Evolutionary conservation across 768 basidiomycete genomes (phyloP).

Genomic region (Leccinum subgranulosum): DNA sequence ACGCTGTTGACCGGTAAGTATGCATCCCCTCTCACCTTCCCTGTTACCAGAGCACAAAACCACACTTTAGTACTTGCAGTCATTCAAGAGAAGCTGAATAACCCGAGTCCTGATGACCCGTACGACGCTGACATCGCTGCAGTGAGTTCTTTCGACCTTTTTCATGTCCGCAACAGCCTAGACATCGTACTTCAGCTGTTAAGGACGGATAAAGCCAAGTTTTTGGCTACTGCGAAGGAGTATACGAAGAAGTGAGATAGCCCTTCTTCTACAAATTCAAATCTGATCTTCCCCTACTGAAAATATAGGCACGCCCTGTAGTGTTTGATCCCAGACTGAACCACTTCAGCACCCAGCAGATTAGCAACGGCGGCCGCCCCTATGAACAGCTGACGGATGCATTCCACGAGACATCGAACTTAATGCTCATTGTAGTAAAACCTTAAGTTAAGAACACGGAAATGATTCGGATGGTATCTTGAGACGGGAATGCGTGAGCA

Average conservation of each 20-base stretch:
- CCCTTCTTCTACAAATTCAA: background rate
- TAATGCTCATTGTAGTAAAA: conserved; percentile 6
- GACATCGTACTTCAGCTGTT: conserved; percentile 45
- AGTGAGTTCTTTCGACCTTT: conserved; percentile 40
- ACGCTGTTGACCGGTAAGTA: conserved; percentile 61
- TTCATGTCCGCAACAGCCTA: background rate
- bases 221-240: conserved; percentile 75
- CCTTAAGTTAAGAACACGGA: conserved; percentile 4
- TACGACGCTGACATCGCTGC: conserved; percentile 87
- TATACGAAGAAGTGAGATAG: conserved; percentile 73
- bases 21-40: conserved; percentile 9
- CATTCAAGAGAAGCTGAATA: conserved; percentile 83
- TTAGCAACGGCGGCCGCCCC: background rate
- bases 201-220: conserved; percentile 75
- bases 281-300: conserved; percentile 1
- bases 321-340: background rate
- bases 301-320: conserved; percentile 23
- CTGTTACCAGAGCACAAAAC: conserved; percentile 7
- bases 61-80: conserved; percentile 58
- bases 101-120: conserved; percentile 84
- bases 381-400: background rate
- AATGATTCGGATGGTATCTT: background rate
- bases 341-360: background rate
- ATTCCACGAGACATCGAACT: conserved; percentile 5
- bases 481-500: background rate